These are phyloP conservation scores for Porogramme epimiltina DNA, from an alignment of 1,284 basidiomycete genomes.

Conservation along the genomic window DNA sequence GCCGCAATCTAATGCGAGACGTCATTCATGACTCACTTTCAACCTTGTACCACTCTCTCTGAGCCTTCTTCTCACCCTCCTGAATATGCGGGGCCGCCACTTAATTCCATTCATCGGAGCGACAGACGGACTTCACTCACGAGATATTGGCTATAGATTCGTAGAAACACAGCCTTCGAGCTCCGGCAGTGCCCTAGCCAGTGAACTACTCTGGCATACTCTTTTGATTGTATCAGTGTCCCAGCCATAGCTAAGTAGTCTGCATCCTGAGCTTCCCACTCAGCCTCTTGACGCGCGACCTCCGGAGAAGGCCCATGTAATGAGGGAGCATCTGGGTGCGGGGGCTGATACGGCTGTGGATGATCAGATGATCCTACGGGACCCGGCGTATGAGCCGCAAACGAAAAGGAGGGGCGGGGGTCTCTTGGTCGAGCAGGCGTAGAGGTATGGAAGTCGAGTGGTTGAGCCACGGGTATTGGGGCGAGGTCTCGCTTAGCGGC, in stretches of 20 bases:
- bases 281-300: constrained; percentile 39
- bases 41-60: constrained; percentile 72
- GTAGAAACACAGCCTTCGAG: constrained; percentile 76
- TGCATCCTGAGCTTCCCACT: constrained; percentile 61
- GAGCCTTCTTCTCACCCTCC: constrained; percentile 69
- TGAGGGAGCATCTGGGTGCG: constrained; percentile 29
- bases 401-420: constrained; percentile 37
- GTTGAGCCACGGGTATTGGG: constrained; percentile 22
- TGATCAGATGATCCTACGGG: constrained; percentile 19
- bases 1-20: not conserved
- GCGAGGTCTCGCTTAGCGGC: constrained; percentile 38
- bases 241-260: constrained; percentile 75
- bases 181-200: constrained; percentile 66
- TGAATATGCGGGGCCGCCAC: constrained; percentile 4
- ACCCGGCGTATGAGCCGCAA: constrained; percentile 39
- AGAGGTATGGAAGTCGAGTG: constrained; percentile 40
- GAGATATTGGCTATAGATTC: constrained; percentile 82
- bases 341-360: constrained; percentile 13
- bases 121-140: constrained; percentile 49
- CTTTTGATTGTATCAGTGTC: constrained; percentile 76
- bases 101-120: constrained; percentile 11
- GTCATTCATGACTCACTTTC: constrained; percentile 52
- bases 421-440: constrained; percentile 51
- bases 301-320: constrained; percentile 21
- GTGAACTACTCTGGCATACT: constrained; percentile 77